A percentile compares a stretch with the other conserved stretches of the same genome.
These are phyloP conservation scores for Paramecium octaurelia DNA, from an alignment of 73 alveolate species.

Conservation along the genomic window DNA sequence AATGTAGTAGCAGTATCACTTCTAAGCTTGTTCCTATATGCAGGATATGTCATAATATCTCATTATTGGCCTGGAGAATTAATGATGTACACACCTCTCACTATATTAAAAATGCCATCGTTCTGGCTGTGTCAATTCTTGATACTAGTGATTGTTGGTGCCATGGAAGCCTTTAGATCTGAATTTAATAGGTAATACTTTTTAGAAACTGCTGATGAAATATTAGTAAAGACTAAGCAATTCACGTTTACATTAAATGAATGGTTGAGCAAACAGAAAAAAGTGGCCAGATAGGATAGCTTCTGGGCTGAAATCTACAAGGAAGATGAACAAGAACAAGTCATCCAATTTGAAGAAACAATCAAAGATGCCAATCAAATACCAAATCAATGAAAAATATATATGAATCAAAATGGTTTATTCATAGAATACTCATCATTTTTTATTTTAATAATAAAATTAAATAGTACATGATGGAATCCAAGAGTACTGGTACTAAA, in stretches of 20 bases:
- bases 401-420: background rate
- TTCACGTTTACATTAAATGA: background rate
- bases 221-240: background rate
- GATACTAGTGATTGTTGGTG: background rate
- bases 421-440: background rate
- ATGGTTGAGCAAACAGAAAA: background rate
- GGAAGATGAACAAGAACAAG: background rate
- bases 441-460: background rate
- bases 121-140: constrained; percentile 41
- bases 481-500: background rate
- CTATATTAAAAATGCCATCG: constrained; percentile 21
- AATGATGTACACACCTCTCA: constrained; percentile 33
- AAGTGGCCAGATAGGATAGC: background rate
- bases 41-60: constrained; percentile 14
- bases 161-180: background rate
- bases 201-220: background rate
- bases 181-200: constrained; percentile 3
- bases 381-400: background rate
- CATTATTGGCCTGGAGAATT: constrained; percentile 33
- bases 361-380: background rate
- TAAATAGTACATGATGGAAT: background rate
- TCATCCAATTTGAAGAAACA: background rate
- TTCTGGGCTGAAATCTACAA: constrained; percentile 3
- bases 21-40: constrained; percentile 24
- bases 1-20: constrained; percentile 38